Evolutionary conservation across 352 stramenopile genomes (phyloP), one percentile per base, ranked within the genome.

Genomic region (Pythium phragmitis): DNA sequence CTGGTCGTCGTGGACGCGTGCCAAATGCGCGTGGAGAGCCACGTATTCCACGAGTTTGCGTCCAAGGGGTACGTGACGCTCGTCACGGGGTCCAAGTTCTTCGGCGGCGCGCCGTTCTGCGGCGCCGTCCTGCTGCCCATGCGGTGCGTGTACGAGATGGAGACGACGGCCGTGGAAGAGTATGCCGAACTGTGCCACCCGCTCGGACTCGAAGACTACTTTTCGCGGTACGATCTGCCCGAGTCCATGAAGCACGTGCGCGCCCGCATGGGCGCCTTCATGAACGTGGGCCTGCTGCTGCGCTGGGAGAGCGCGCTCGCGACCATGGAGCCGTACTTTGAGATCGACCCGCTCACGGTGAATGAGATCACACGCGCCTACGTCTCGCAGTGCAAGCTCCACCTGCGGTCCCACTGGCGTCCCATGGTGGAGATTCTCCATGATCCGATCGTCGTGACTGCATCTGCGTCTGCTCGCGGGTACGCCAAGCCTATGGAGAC

Each of bases 51-150:
- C 54, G 74, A 88, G 66, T 96, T 92, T 65, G 60, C 66, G 3
- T 49, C 62, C 19, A 82, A 79, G 19, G 83, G 85, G 4, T 96
- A 87, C 49, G 57, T 96, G 4, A 85, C 84, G 34, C 73, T 96
- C 14, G 75, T 91, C 21, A 96, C 89, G 3, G 88, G 86, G 30
- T 96, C 86, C 48, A 96, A 96, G 70, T 96, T 95, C 66, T 96
- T 92, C 53, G 86, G 76, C 16, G 89, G 86, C 7, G 87, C 85
- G 0, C 89, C 89, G 3, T 96, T 96, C 65, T 94, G 86, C 49
- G 89, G 89, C 56, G 85, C 82, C 4, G 81, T 96, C 49, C 60
- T 96, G n/a, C 68, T 96, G 62, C 86, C 89, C 0, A 87, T 86
- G 62, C 80, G 75, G 19, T 89, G 78, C 39, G 76, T 94, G 21